Base-by-base conservation (phyloP, 2,329 filamentous ascomycete species). In the Knufia fluminis region DNA sequence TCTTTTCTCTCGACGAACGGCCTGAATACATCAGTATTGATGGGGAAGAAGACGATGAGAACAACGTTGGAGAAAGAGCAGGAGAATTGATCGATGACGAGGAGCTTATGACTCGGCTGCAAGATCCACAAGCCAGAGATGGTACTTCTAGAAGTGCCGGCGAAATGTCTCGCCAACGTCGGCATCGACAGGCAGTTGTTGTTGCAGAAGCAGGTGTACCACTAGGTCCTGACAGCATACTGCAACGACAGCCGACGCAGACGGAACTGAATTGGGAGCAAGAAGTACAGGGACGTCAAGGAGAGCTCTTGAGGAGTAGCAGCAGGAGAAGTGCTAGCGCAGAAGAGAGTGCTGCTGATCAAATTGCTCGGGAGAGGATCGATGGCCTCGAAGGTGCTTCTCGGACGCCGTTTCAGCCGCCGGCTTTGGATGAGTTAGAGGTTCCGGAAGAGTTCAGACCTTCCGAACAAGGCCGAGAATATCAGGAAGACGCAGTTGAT, bases 121-220 rank as follows among this genome's bases (percentile, higher is more conserved):
- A 44, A 50, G 55, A 19, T 51, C 51, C 14, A 33, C 44, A n/a
- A 52, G 19, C 19, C 53, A 35, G 47, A 51, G 10, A 54, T 49
- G 36, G 52, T 48, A 12, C 49, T 50, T 24, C 22, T 3, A 39
- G 22, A 24, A 46, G 22, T n/a, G 16, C 46, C 42, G 57, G 56
- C 32, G 86, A 91, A 64, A 82, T 86, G 60, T 78, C 83, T 47
- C 72, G 90, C 52, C 74, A 88, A 52, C 77, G 89, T 56, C 77
- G 86, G 44, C 78, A 91, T 61, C 77, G 89, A 57, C 88, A 95
- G 69, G 89, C 88, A 3, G 90, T 96, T 78, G 89, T 96, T 17
- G 71, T 95, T 50, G 91, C 89, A 60, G 88, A 94, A 60, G 86
- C 86, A n/a, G 86, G 79, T 19, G 76, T 83, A 26, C 84, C 86